These are phyloP conservation scores for Neurospora sp. DNA, from an alignment of 495 filamentous ascomycete genomes.

Conservation along the genomic window DNA sequence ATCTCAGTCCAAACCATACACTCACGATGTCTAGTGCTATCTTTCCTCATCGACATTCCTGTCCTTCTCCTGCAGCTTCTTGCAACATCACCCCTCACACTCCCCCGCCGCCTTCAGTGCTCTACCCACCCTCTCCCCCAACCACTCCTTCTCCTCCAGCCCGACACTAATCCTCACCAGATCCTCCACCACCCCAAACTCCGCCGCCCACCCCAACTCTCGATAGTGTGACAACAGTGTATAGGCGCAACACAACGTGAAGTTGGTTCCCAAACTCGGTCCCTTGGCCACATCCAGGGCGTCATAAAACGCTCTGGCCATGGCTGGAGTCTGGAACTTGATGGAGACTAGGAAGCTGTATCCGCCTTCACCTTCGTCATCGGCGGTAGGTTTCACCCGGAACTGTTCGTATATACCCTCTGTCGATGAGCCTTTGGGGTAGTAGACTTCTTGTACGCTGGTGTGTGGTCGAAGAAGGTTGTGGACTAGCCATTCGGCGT, in stretches of 20 bases:
- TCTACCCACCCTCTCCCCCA: conserved; percentile 6
- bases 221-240: conserved; percentile 17
- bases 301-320: conserved; percentile 16
- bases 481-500: conserved; percentile 3
- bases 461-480: neutral
- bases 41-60: too few species aligned
- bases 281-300: conserved; percentile 17
- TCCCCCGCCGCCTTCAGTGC: conserved; percentile 6
- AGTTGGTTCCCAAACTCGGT: conserved; percentile 21
- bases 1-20: too few species aligned
- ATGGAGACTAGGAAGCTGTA: conserved; percentile 19
- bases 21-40: too few species aligned
- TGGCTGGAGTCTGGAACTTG: neutral
- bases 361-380: neutral
- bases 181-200: conserved; percentile 19
- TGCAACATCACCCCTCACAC: neutral
- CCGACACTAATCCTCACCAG: conserved; percentile 23
- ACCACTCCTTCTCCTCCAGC: conserved; percentile 15
- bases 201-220: conserved; percentile 16
- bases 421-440: conserved; percentile 9
- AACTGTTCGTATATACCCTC: conserved; percentile 9
- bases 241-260: conserved; percentile 21
- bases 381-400: neutral
- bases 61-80: neutral
- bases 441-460: conserved; percentile 13